Base-by-base conservation (phyloP, 768 basidiomycete genomes). In the Arthromyces matolae region DNA sequence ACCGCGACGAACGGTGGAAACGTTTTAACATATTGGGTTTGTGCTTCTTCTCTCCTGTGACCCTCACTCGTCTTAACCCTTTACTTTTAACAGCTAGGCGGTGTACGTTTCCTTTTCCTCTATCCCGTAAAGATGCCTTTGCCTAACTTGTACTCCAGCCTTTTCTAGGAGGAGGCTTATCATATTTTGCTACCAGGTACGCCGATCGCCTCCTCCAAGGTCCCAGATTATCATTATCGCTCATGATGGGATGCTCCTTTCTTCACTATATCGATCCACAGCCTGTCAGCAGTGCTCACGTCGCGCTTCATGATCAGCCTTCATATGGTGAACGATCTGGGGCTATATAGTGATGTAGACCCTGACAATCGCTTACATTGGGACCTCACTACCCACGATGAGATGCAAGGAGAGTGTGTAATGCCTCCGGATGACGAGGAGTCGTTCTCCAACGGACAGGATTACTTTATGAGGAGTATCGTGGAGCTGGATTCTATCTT, bases 401-500 rank as follows among this genome's bases (percentile, higher is more conserved):
- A 38, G 20, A n/a, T 25, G 19, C 37, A 13, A 33, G n/a, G 14
- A 25, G 7, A 20, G 9, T 8, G n/a, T 36, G 5, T 14, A 12
- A 24, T 19, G 22, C 7, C n/a, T 35, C 18, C 22, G 20, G 16
- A 10, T 23, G 34, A 13, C 29, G 27, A 31, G 31, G n/a, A 16
- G 14, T 33, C 8, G 18, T 20, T 19, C 42, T 18, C 20, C n/a
- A 7, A 23, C 24, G 14, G 24, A 18, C 16, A 24, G 20, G 20
- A 22, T 8, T 22, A 20, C 27, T 4, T 5, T 12, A 9, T 20
- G 4, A 22, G 34, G 18, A 14, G 4, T 33, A 10, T 3, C 10
- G 25, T 29, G 29, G 38, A 45, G 49, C 37, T 46, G 32, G 33
- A 45, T 25, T 29, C 44, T 32, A 50, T 41, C 12, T 47, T 28